Evolutionary conservation across 768 basidiomycete species (phyloP), one percentile per base, ranked within the genome.

Genomic region (Clitopilus hobsonii): DNA sequence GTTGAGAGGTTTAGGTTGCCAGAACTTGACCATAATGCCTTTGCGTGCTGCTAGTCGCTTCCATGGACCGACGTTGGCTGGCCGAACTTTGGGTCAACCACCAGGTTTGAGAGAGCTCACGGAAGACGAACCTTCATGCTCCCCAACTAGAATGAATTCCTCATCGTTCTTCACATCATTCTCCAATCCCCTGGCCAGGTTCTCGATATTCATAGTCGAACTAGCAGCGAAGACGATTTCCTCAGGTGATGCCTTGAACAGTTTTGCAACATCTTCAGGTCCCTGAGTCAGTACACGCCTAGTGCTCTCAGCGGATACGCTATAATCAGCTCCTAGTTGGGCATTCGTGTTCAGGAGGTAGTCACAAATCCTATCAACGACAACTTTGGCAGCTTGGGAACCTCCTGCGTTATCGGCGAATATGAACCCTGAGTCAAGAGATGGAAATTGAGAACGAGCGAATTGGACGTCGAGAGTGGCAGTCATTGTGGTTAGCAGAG

Each of bases 391-490:
- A 32, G 78, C 80, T 65, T 79, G 89, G 2, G 88, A 89, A 6
- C 88, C 89, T 0, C 88, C 89, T 0, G 89, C 89, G 56, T 88
- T 91, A 71, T 90, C 89, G 2, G 76, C 89, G 61, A 80, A 90
- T 57, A 88, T 77, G 61, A 76, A 89, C 1, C 82, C 83, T 1
- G 74, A 70, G 26, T 72, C 65, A 24, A 91, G 71, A 3, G 84
- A 69, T 3, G 87, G 89, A 64, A 91, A 90, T 30, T 79, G 77
- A 26, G 78, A 73, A 52, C 86, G 81, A 41, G 77, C 83, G 60
- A 71, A 68, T 16, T 66, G 61, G 23, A 86, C 71, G 67, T 84
- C 78, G 60, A 85, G 62, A n/a, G n/a, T n/a, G 29, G 56, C 52
- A 20, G 68, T 49, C 64, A 65, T 65, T 10, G 50, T 52, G 22